Conservation (phyloP, 148 eudicot species). For the Cornus kousa region DNA sequence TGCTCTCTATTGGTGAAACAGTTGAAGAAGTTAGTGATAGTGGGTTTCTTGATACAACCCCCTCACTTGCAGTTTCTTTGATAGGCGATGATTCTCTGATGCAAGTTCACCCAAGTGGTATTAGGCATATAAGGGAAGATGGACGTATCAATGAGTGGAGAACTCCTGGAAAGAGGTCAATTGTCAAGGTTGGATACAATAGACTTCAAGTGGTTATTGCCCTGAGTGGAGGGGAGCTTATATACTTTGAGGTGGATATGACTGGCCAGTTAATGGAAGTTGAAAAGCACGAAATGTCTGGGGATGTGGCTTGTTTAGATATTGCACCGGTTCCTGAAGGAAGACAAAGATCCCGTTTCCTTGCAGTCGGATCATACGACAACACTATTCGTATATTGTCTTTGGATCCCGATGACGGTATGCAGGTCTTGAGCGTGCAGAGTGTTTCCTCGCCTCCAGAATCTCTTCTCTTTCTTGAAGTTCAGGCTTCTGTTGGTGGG, state of each 20-base stretch:
- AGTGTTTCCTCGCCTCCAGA: slow-evolving; percentile 97
- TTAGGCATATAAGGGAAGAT: slow-evolving; percentile 98
- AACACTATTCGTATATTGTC: slow-evolving; percentile 92
- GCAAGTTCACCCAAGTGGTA: slow-evolving; percentile 98
- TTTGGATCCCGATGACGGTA: slow-evolving; percentile 91
- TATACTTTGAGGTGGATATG: slow-evolving; percentile 93
- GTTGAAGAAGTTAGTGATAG: slow-evolving; percentile 99
- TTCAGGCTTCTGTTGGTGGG: slow-evolving; percentile 94
- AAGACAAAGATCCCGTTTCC: slow-evolving; percentile 85
- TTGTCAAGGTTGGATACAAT: slow-evolving; percentile 93
- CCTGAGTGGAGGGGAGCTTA: slow-evolving; percentile 94
- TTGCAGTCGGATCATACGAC: slow-evolving; percentile 97
- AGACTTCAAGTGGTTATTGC: slow-evolving; percentile 97
- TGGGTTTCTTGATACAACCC: slow-evolving; percentile 97
- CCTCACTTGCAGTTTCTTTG: slow-evolving; percentile 93
- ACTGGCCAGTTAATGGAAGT: slow-evolving; percentile 94
- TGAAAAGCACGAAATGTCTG: slow-evolving; percentile 94
- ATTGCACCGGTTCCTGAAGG: slow-evolving; percentile 99
- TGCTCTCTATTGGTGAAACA: slow-evolving; percentile 97
- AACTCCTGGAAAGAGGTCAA: slow-evolving; percentile 97
- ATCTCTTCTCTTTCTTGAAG: slow-evolving; percentile 88
- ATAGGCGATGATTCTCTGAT: slow-evolving; percentile 96
- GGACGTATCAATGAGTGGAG: slow-evolving; percentile 97
- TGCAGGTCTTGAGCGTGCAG: slow-evolving; percentile 90
- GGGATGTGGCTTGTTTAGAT: slow-evolving; percentile 97